Base-by-base conservation (phyloP, 495 filamentous ascomycete genomes). In the Aspergillus avenaceus region DNA sequence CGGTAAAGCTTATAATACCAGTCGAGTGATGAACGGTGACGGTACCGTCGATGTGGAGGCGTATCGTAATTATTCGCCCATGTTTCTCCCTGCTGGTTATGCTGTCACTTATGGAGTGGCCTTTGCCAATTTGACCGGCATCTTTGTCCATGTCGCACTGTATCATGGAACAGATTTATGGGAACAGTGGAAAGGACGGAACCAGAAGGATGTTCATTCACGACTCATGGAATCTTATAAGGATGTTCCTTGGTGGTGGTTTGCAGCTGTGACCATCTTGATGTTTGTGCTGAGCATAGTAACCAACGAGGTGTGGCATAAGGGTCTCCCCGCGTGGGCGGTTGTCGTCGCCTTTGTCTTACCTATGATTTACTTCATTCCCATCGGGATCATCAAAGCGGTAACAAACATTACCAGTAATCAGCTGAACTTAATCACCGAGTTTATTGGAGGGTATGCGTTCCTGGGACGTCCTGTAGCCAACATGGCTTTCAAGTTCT, bases 401-500 rank as follows among this genome's bases (percentile, higher is more conserved):
- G 67, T 85, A 27, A 86, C 84, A 2, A 86, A 85, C 55, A 84
- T 82, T 47, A 79, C 81, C 54, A 84, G 85, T 46, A 84, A 84
- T 22, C 67, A 73, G 53, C 61, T 86, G 22, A 87, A 87, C 47
- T 72, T 88, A 18, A 62, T 88, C 38, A 86, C 85, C 3, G 85
- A 88, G 64, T 88, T 88, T 51, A 71, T 90, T 41, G 83, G 78
- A 25, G 85, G 85, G 0, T 87, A 87, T 61, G 84, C 85, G 19
- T 83, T 85, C 49, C 78, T 84, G 2, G 85, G 85, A 2, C 62
- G 76, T 21, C 84, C 85, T 0, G 51, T 88, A 12, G 85, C 81
- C 0, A 74, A 86, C 31, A 88, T 88, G 84, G 72, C 86, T 54
- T 88, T 89, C 70, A 88, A 89, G 63, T 86, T 84, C 13, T 86